Base-by-base conservation (phyloP, 257 asterid species). In the Penstemon davidsonii region DNA sequence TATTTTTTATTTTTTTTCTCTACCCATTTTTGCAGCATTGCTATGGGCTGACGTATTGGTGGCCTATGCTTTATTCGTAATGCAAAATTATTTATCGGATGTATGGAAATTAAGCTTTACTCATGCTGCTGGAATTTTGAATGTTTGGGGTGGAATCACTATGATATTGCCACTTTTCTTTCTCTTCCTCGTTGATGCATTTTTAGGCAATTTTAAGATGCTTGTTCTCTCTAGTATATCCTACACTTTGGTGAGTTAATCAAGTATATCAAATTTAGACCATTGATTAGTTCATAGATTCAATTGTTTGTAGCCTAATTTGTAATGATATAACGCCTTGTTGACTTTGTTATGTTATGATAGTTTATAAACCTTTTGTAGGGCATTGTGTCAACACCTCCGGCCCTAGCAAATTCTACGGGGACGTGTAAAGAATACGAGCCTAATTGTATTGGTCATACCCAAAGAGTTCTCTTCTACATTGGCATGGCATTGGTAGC, bases 361-460 rank as follows among this genome's bases (percentile, higher is more conserved):
- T 10, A n/a, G n/a, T 56, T 25, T 3, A 56, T 56, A 13, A 33
- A 11, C 3, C 4, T 19, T 12, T 6, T 68, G 56, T 69, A 86
- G 87, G 90, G 91, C 11, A 79, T 88, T 40, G 82, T 89, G 86
- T 89, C 96, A 5, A 82, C 86, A 2, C 92, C 91, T 0, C 87
- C 91, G 1, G 81, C 81, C 6, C 84, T 86, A 2, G 76, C 84
- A 9, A 76, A 75, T 25, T 54, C 61, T 4, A 82, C 86, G 0
- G 81, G 75, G 36, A 78, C 76, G 2, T 88, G 96, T 73, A 79
- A 76, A 25, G 15, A 54, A 39, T 85, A 82, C 53, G 61, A 74
- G 42, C 69, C 83, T 2, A 58, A 81, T 18, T 86, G 95, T 56
- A 53, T 88, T 9, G 85, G 85, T 5, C 76, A 38, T 4, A 70